These are phyloP conservation scores for Cercospora sp. DNA, from an alignment of 2,329 filamentous ascomycete genomes.

Conservation along the genomic window DNA sequence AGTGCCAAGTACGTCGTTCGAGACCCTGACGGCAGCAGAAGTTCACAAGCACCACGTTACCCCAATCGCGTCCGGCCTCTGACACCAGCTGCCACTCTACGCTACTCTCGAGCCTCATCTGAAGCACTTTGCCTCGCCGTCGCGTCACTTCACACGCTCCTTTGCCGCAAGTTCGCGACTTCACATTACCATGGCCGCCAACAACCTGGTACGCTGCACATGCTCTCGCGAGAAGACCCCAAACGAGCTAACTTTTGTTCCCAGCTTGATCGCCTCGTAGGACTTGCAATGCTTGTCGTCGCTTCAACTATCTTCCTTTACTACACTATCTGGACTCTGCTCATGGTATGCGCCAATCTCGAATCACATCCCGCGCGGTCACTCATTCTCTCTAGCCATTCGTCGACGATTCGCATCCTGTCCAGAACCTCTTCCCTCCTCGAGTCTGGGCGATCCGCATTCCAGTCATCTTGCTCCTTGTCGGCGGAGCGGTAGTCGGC, in stretches of 20 bases:
- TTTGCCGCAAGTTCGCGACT: constrained; percentile 4
- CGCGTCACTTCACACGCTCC: constrained; percentile 3
- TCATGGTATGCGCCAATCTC: constrained; percentile 68
- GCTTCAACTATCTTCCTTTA: constrained; percentile 77
- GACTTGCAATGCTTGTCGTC: constrained; percentile 73
- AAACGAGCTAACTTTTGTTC: constrained; percentile 6
- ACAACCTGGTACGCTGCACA: constrained; percentile 21
- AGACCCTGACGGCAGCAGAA: background rate
- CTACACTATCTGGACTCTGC: constrained; percentile 95
- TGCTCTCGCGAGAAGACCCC: background rate
- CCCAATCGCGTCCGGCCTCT: background rate
- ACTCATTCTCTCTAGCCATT: constrained; percentile 67
- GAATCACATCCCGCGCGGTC: background rate
- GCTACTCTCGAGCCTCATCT: constrained; percentile 1
- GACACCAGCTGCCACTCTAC: background rate
- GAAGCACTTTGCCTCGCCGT: background rate
- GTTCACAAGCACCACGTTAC: constrained; percentile 5
- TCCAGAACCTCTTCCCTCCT: constrained; percentile 93
- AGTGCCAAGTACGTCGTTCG: constrained; percentile 4
- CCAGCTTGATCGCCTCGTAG: constrained; percentile 86
- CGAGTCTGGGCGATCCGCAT: constrained; percentile 99
- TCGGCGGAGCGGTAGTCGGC: constrained; percentile 89
- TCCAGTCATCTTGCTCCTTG: constrained; percentile 90
- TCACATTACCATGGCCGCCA: constrained; percentile 23
- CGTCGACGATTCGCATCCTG: constrained; percentile 88